Evolutionary conservation across 805 yeast species (phyloP), one percentile per base, ranked within the genome.

Genomic region (Saturnispora kantuleensis): DNA sequence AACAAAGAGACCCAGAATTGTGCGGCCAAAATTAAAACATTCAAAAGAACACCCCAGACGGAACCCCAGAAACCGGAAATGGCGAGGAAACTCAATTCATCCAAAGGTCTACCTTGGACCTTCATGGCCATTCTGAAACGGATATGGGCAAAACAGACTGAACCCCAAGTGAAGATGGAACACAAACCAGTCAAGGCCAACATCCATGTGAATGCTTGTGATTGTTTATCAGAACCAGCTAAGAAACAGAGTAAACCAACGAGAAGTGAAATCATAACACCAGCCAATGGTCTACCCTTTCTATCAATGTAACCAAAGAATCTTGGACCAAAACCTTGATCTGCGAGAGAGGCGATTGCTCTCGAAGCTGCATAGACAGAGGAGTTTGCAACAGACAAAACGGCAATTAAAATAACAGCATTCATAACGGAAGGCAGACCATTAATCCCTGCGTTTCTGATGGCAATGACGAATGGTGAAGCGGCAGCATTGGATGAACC

Each of bases 1-100:
- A 70, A 84, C 35, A 83, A 65, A 6, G 93, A 89, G 47, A 81
- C 71, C 86, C 90, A 86, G 69, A 86, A 84, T 65, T 84, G 89
- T 29, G 88, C 85, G 46, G 75, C 66, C 48, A 87, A 67, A 50
- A 85, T 79, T 45, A 81, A 60, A 30, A 72, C 33, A 59, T 79
- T 79, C 56, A 87, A 63, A 21, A 63, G 47, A 13, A 75, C 56
- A 44, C 93, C 94, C 58, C 73, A 74, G 48, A 58, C 60, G 1
- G 94, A 80, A 39, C 94, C 94, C 52, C 59, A 65, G 29, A 79
- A 62, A 53, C 95, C 95, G 34, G 73, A 67, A 47, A 78, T 81
- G 4, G 95, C 73, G 38, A 67, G 69, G 64, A 76, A 86, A 0
- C 81, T 70, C 41, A 85, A 66, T 61, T 85, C 93, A 47, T 75